Evolutionary conservation across 2,329 filamentous ascomycete genomes (phyloP).

Genomic region (Talaromyces sp.): DNA sequence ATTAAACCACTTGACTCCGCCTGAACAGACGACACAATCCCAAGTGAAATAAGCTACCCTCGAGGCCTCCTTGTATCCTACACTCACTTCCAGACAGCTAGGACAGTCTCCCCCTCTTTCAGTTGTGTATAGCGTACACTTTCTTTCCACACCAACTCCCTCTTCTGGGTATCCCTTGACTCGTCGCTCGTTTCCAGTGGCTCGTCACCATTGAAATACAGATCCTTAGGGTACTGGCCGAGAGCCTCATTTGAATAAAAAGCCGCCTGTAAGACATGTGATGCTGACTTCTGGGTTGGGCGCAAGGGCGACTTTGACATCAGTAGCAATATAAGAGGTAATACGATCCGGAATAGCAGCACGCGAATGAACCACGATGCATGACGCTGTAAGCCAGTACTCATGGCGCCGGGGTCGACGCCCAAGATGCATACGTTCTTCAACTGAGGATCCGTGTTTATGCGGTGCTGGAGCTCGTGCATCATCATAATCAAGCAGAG

Average conservation of each 20-base stretch:
- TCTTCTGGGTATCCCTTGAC: slow-evolving; percentile 3
- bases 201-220: slow-evolving; percentile 6
- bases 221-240: slow-evolving; percentile 1
- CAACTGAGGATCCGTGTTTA: slow-evolving; percentile 19
- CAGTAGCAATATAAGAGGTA: slow-evolving; percentile 6
- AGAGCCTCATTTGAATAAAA: too few species aligned
- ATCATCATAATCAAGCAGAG: slow-evolving; percentile 33
- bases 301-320: too few species aligned
- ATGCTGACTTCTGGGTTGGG: too few species aligned
- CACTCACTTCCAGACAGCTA: background rate
- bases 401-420: slow-evolving; percentile 38
- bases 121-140: slow-evolving; percentile 1
- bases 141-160: slow-evolving; percentile 7
- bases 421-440: slow-evolving; percentile 31
- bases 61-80: too few species aligned
- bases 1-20: too few species aligned
- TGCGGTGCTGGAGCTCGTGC: slow-evolving; percentile 34
- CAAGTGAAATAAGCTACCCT: too few species aligned
- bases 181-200: slow-evolving; percentile 5
- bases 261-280: too few species aligned
- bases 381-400: slow-evolving; percentile 22
- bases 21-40: too few species aligned
- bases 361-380: slow-evolving; percentile 8
- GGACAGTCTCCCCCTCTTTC: background rate
- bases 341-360: slow-evolving; percentile 12